phyloP scores from a whole-genome alignment of 176 grass and related monocot species.

The Typha latifolia region DNA sequence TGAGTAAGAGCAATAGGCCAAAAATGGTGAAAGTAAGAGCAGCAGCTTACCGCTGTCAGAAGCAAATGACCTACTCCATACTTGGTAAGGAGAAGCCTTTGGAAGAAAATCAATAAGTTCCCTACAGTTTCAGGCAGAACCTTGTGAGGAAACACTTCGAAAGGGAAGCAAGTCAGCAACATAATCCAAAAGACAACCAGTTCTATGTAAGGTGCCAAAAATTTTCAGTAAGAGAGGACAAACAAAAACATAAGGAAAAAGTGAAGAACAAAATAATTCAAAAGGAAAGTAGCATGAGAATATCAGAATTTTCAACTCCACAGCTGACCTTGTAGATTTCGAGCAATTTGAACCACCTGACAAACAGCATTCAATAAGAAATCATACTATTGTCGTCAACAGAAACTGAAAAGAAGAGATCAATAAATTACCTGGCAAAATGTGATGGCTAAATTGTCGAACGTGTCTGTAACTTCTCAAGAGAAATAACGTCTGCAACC shows the following conservation, averaged over 20 bases:
- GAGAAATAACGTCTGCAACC: constrained; percentile 45
- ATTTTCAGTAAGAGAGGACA: constrained; percentile 1
- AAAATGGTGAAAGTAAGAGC: neutral
- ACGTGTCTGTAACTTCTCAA: constrained; percentile 48
- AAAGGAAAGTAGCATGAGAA: neutral
- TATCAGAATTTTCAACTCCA: neutral
- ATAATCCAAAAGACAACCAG: constrained; percentile 10
- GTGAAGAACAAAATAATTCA: constrained; percentile 9
- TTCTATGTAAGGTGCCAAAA: neutral
- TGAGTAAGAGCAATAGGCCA: neutral
- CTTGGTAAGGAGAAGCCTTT: constrained; percentile 53
- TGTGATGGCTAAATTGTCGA: constrained; percentile 60
- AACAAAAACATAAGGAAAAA: constrained; percentile 5
- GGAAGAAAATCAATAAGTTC: constrained; percentile 32
- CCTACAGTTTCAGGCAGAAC: constrained; percentile 23
- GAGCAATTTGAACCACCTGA: constrained; percentile 26
- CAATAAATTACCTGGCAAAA: constrained; percentile 50
- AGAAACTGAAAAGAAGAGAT: constrained; percentile 6
- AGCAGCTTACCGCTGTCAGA: constrained; percentile 66
- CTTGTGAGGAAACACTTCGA: neutral
- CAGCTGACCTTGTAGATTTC: constrained; percentile 34
- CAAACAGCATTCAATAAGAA: constrained; percentile 10
- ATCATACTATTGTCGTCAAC: neutral
- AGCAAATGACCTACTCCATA: constrained; percentile 78
- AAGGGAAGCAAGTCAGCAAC: neutral